phyloP scores from a whole-genome alignment of 148 eudicot species.

The Vaccinium myrtillus region DNA sequence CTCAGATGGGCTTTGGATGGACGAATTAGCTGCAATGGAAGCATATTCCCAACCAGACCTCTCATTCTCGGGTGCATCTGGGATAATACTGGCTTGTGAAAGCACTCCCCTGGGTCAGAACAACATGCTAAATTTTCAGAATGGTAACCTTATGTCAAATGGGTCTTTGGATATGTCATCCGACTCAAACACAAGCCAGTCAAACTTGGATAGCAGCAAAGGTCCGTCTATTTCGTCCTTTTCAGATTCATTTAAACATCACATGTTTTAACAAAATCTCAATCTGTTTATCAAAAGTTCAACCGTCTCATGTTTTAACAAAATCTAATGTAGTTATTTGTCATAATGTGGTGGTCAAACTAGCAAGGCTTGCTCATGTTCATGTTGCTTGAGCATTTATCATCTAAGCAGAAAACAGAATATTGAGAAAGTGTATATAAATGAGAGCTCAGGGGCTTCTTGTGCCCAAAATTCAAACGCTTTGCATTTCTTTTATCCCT shows the following conservation, averaged over 20 bases:
- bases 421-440: background rate
- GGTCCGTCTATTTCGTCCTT: conserved; percentile 21
- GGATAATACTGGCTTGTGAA: conserved; percentile 43
- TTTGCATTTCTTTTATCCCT: background rate
- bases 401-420: background rate
- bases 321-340: background rate
- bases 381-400: background rate
- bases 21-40: conserved; percentile 52
- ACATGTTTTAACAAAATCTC: background rate
- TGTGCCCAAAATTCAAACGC: background rate
- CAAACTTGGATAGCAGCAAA: conserved; percentile 28
- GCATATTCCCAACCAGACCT: conserved; percentile 39
- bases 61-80: conserved; percentile 39
- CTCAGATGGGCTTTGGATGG: conserved; percentile 54
- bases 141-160: conserved; percentile 16
- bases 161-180: conserved; percentile 29
- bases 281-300: background rate
- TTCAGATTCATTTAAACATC: background rate
- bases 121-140: conserved; percentile 8
- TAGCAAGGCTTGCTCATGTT: background rate
- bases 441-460: background rate
- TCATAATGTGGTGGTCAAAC: background rate
- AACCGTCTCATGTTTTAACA: background rate
- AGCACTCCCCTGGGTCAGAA: conserved; percentile 17
- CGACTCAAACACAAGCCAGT: conserved; percentile 24